Evolutionary conservation across 2,329 filamentous ascomycete species (phyloP).

Genomic region (Nothopassalora personata): DNA sequence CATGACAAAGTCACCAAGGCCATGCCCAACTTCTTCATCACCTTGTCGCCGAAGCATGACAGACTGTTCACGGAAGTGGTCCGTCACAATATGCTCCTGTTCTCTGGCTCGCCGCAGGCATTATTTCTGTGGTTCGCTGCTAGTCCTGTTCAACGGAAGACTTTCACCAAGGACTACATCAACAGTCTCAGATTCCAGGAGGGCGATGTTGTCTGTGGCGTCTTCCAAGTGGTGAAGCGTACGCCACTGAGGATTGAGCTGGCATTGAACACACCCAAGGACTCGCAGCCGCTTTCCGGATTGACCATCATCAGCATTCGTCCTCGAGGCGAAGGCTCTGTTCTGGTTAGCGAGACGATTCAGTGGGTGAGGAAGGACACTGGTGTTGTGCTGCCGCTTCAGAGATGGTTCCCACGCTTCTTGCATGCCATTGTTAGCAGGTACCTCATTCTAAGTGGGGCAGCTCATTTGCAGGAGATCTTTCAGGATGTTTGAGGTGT

Average conservation of each 20-base stretch:
- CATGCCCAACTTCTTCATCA: slow-evolving; percentile 12
- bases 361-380: slow-evolving; percentile 18
- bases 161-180: slow-evolving; percentile 19
- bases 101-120: slow-evolving; percentile 15
- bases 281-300: slow-evolving; percentile 7
- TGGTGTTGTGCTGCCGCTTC: slow-evolving; percentile 15
- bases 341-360: slow-evolving; percentile 20
- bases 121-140: slow-evolving; percentile 14
- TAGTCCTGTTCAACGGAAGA: slow-evolving; percentile 7
- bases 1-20: slow-evolving; percentile 21
- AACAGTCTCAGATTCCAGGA: slow-evolving; percentile 14
- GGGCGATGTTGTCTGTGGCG: slow-evolving; percentile 21
- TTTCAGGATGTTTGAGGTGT: not conserved
- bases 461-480: slow-evolving; percentile 10
- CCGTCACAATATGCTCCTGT: slow-evolving; percentile 16
- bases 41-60: slow-evolving; percentile 9
- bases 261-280: slow-evolving; percentile 1
- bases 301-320: slow-evolving; percentile 15
- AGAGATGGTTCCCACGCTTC: slow-evolving; percentile 14
- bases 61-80: slow-evolving; percentile 18
- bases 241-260: slow-evolving; percentile 15
- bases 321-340: slow-evolving; percentile 17
- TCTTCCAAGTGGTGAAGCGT: slow-evolving; percentile 19
- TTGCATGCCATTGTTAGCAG: slow-evolving; percentile 16
- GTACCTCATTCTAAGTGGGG: slow-evolving; percentile 12